These are phyloP conservation scores for Solanum chmielewskii DNA, from an alignment of 257 asterid species.

Conservation along the genomic window DNA sequence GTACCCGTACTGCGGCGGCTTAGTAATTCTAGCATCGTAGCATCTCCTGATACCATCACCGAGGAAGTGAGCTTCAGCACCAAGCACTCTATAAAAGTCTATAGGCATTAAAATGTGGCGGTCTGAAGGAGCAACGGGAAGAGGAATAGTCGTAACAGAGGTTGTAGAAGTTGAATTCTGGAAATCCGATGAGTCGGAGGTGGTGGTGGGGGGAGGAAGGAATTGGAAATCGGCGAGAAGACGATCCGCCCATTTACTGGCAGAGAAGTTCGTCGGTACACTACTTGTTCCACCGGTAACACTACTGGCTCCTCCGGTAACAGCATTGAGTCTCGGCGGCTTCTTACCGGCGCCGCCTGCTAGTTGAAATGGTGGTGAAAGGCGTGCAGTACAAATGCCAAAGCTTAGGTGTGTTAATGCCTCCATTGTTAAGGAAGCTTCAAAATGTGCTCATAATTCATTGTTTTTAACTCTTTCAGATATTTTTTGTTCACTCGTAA, in stretches of 20 bases:
- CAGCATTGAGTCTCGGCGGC: conserved; percentile 37
- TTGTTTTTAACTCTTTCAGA: background rate
- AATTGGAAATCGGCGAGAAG: conserved; percentile 90
- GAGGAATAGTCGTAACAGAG: conserved; percentile 16
- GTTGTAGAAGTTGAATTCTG: conserved; percentile 10
- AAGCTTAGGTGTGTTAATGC: conserved; percentile 37
- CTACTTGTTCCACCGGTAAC: background rate
- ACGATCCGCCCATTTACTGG: conserved; percentile 98
- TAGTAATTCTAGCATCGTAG: conserved; percentile 69
- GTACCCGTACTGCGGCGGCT: conserved; percentile 84
- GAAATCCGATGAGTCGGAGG: conserved; percentile 25
- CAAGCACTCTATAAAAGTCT: conserved; percentile 78
- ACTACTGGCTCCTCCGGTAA: conserved; percentile 37
- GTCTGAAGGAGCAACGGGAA: conserved; percentile 50
- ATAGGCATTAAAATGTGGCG: conserved; percentile 70
- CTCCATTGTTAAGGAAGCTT: conserved; percentile 30
- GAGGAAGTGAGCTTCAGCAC: conserved; percentile 86
- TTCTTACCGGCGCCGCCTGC: conserved; percentile 9
- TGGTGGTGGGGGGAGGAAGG: conserved; percentile 40
- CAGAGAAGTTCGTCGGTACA: conserved; percentile 14
- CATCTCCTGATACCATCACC: conserved; percentile 93
- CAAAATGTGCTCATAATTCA: background rate
- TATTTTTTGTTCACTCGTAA: background rate
- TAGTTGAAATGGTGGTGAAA: conserved; percentile 19
- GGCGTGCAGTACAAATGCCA: conserved; percentile 33